These are phyloP conservation scores for Penicillium corylophilum DNA, from an alignment of 2,329 filamentous ascomycete genomes.

Conservation along the genomic window DNA sequence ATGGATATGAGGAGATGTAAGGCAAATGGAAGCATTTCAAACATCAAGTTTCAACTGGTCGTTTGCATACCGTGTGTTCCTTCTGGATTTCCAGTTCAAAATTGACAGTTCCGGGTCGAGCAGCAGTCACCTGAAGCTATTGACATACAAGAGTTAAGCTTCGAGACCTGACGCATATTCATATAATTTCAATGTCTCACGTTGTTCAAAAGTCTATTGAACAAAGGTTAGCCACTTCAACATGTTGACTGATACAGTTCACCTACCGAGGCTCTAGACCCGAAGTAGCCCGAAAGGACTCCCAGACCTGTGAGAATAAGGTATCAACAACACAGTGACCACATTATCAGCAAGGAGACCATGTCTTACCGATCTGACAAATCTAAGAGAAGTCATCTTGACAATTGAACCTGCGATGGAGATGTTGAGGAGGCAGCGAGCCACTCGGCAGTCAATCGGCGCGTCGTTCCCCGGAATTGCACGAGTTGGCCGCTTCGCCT, in stretches of 20 bases:
- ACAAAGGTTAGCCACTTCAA: neutral
- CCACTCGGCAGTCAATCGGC: conserved; percentile 12
- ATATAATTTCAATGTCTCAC: conserved; percentile 30
- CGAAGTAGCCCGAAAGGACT: conserved; percentile 80
- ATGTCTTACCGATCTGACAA: conserved; percentile 62
- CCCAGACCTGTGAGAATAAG: conserved; percentile 63
- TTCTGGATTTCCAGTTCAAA: conserved; percentile 66
- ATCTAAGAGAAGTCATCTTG: conserved; percentile 57
- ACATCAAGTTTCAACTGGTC: no score
- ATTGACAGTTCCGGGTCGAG: conserved; percentile 60
- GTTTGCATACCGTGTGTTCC: conserved; percentile 58
- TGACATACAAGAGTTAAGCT: conserved; percentile 4
- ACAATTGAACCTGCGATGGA: neutral
- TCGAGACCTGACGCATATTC: neutral
- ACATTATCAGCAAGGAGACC: neutral
- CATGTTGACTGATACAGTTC: neutral
- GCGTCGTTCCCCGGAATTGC: conserved; percentile 29
- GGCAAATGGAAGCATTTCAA: no score
- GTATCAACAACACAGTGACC: conserved; percentile 15
- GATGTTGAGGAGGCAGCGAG: neutral
- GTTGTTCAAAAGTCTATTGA: conserved; percentile 37
- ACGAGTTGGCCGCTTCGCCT: conserved; percentile 27
- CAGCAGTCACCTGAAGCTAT: conserved; percentile 61
- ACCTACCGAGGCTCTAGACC: conserved; percentile 82
- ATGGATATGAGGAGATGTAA: no score